Evolutionary conservation across 2,329 filamentous ascomycete species (phyloP), one percentile per base, ranked within the genome.

Genomic region (Peltaster fructicola): DNA sequence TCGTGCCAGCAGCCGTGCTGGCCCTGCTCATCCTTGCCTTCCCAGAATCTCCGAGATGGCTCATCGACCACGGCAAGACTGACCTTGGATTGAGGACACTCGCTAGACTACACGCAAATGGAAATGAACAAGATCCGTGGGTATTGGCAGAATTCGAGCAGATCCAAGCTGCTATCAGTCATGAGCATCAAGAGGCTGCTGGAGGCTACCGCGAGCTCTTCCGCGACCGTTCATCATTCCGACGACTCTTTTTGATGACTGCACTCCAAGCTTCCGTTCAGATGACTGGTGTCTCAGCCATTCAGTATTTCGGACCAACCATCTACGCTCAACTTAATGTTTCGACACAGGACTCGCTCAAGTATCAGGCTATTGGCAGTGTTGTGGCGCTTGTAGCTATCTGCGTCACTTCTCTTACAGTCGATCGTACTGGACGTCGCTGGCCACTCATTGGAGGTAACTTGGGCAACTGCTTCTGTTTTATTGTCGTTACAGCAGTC

Each of bases 341-440:
- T 36, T 45, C 51, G 0, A 61, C 63, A 12, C 56, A 67, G 25
- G 61, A 75, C 14, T 70, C 77, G 0, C 61, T 82, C 19, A 68
- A 73, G 35, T 81, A 81, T 46, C 76, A 82, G 45, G 74, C 72
- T 27, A 80, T 81, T 40, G 77, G 73, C 32, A 73, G 65, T 2
- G 59, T 79, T 31, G 67, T 81, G 24, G 75, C 73, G 2, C 52
- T 82, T 6, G 43, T 79, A 8, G 75, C 68, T 0, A 71, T 80
- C 42, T 66, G 70, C 36, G 50, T 63, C 20, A 80, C 73, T 41
- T 75, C 82, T 40, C 43, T 72, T 22, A 53, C 70, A 29, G 71
- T 82, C 35, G 78, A 84, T 45, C 59, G 55, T 16, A 63, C 73
- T 6, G 78, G 79, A 24, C 69, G 78, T 22, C 64, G 78, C 30